A percentile compares a stretch with the other conserved stretches of the same genome.
These are phyloP conservation scores for Tolypocladium paradoxum DNA, from an alignment of 2,329 filamentous ascomycete genomes.

Conservation along the genomic window DNA sequence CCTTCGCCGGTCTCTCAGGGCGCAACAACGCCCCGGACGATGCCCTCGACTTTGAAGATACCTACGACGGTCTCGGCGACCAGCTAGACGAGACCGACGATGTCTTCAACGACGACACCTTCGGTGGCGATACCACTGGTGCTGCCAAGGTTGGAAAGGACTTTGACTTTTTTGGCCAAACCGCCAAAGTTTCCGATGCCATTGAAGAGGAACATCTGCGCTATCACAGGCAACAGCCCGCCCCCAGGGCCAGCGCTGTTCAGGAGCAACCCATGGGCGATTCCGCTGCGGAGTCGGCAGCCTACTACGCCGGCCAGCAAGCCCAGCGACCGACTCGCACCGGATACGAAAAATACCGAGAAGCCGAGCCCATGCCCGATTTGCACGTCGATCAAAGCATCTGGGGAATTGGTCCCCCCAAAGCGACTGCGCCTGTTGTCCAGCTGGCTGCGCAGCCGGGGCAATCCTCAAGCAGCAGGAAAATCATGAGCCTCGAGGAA, in stretches of 20 bases:
- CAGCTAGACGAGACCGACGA: conserved; percentile 86
- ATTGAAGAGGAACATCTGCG: conserved; percentile 87
- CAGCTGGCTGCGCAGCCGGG: conserved; percentile 12
- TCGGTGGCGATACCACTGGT: conserved; percentile 39
- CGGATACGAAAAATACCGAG: conserved; percentile 86
- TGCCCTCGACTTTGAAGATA: conserved; percentile 79
- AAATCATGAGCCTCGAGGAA: conserved; percentile 93
- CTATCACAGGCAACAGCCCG: conserved; percentile 63
- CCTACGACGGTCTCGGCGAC: conserved; percentile 89
- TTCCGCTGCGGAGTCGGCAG: conserved; percentile 17
- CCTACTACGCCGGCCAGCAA: conserved; percentile 26
- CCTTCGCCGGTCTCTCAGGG: conserved; percentile 72
- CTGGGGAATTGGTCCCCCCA: conserved; percentile 66
- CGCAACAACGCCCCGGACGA: conserved; percentile 49
- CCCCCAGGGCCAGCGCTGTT: conserved; percentile 24
- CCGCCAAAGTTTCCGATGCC: conserved; percentile 73
- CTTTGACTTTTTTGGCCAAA: conserved; percentile 94
- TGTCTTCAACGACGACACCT: conserved; percentile 94
- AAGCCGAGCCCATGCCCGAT: conserved; percentile 75
- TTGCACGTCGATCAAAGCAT: conserved; percentile 87
- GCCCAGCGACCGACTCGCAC: conserved; percentile 54
- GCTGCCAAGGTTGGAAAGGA: conserved; percentile 65
- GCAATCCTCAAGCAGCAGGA: conserved; percentile 38
- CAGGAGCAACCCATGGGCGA: conserved; percentile 25
- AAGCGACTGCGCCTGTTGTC: conserved; percentile 22